Conservation (phyloP, 139 green algal species). For the Deuterostichococcus epilithicus region DNA sequence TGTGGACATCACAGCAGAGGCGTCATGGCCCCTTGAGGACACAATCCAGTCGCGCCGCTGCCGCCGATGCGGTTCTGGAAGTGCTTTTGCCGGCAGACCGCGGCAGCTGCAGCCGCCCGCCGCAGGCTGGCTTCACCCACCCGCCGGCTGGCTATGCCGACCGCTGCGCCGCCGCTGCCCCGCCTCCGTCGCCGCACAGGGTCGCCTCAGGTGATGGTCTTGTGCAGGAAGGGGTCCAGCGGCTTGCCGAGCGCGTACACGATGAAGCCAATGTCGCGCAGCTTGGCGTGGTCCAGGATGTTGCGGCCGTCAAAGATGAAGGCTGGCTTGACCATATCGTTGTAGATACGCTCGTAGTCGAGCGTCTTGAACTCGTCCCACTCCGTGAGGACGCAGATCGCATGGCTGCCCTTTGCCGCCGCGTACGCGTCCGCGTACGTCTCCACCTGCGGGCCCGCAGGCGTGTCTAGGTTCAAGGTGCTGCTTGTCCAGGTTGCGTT, state of each 20-base stretch:
- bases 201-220: constrained; percentile 26
- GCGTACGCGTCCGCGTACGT: background rate
- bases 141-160: no score
- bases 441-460: background rate
- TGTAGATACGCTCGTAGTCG: constrained; percentile 65
- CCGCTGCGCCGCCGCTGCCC: no score
- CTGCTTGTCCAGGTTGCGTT: no score
- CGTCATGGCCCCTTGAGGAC: no score
- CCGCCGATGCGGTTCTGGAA: no score
- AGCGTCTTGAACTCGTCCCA: constrained; percentile 97
- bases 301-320: constrained; percentile 99
- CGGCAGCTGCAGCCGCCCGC: no score
- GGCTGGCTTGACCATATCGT: constrained; percentile 95
- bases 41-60: no score
- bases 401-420: constrained; percentile 68
- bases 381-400: constrained; percentile 92
- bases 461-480: no score
- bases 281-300: constrained; percentile 85
- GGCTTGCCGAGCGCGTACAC: constrained; percentile 98
- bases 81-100: no score
- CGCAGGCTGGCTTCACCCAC: no score
- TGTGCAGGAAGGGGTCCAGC: constrained; percentile 94
- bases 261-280: constrained; percentile 95
- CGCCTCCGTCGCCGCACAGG: no score
- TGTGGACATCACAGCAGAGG: no score